Base-by-base conservation (phyloP, 257 asterid genomes). In the Eucommia ulmoides region DNA sequence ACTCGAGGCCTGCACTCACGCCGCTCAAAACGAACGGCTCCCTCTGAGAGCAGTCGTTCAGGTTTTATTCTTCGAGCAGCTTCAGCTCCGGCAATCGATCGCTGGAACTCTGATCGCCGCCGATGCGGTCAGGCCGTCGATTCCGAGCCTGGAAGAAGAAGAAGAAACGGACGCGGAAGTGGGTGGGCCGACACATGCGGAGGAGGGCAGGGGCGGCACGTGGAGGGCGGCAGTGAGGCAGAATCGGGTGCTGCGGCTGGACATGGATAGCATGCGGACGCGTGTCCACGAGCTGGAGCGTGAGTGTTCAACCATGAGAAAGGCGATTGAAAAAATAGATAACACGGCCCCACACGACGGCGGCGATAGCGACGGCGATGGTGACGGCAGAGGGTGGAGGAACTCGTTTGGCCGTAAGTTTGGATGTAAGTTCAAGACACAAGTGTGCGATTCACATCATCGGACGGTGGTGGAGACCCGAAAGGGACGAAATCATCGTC, bases 1-100 rank as follows among this genome's bases (percentile, higher is more conserved):
- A n/a, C 17, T 86, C 18, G 99, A 91, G 38, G 99, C 96, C 24
- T 91, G 96, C 69, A 86, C 96, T 8, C 99, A 91, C 74, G 96
- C 96, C 0, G 99, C 99, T 3, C 96, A 86, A 66, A 91, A 91
- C 50, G 94, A 91, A 74, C 77, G 99, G 55, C 80, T 91, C 46
- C 99, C 99, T 23, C 78, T 91, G 23, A 57, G 96, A 49, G 93
- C 96, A 22, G 94, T 91, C 58, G 96, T 91, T 50, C 95, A 91
- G 65, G 99, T 91, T 44, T 66, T 91, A 20, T 91, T 91, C 46
- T 86, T 83, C 65, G 99, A 91, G 82, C 99, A 91, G 58, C 81
- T 86, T n/a, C 99, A 86, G 74, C 96, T 91, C 67, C 93, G 99
- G 54, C 96, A 83, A 41, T 93, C 95, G 33, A 89, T 89, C 0